phyloP scores from a whole-genome alignment of 139 green algal species.

The Tetratostichococcus sp. region DNA sequence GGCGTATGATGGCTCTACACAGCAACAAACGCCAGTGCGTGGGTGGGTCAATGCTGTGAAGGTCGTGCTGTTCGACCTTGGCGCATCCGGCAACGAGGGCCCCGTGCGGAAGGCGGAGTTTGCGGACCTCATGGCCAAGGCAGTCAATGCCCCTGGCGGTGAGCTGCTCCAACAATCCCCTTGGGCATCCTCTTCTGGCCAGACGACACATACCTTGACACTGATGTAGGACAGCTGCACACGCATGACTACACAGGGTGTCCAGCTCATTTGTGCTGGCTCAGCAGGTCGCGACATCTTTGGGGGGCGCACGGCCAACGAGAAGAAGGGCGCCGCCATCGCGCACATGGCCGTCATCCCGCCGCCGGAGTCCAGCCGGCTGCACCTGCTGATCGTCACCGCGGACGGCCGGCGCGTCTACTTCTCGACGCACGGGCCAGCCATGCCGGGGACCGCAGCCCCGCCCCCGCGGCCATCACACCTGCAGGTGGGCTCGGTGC shows the following conservation, averaged over 20 bases:
- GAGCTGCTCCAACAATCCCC: not conserved
- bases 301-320: constrained; percentile 18
- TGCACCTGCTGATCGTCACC: constrained; percentile 83
- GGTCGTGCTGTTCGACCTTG: constrained; percentile 81
- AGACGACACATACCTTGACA: too few species aligned
- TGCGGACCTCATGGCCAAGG: constrained; percentile 49
- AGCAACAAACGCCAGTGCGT: too few species aligned
- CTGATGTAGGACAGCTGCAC: too few species aligned
- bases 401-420: constrained; percentile 83
- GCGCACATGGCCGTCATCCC: constrained; percentile 70
- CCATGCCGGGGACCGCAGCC: not conserved
- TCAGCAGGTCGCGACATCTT: constrained; percentile 57
- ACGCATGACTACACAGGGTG: too few species aligned
- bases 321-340: constrained; percentile 46
- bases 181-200: too few species aligned
- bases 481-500: not conserved
- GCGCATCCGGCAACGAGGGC: constrained; percentile 44
- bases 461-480: not conserved
- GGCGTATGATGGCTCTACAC: too few species aligned
- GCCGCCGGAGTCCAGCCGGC: constrained; percentile 16
- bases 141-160: constrained; percentile 10
- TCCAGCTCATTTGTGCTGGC: not conserved
- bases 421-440: constrained; percentile 45
- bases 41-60: constrained; percentile 21
- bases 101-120: constrained; percentile 54